Evolutionary conservation across 768 basidiomycete genomes (phyloP), one percentile per base, ranked within the genome.

Genomic region (Naganishia friedmannii): DNA sequence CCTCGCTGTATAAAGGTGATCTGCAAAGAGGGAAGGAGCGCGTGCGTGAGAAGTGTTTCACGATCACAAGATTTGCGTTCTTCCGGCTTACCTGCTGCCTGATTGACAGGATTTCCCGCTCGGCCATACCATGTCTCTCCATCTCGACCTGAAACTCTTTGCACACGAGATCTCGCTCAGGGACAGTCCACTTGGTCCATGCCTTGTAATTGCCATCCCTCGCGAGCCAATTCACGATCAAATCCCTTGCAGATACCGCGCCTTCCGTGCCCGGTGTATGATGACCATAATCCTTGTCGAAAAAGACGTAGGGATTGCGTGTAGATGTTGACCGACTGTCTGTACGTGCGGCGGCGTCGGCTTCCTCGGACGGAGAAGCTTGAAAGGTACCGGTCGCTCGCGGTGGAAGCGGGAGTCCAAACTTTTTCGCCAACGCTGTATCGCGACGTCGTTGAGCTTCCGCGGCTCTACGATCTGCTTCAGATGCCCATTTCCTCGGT

Each of bases 381-480:
- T 26, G 39, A 21, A 42, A 63, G 12, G 60, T 63, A n/a, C 60
- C 60, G 5, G 13, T 28, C 26, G 60, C 37, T 15, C 42, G n/a
- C 15, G 60, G 60, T 26, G 60, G 60, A 9, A 45, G 39, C 17
- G 60, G 60, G 42, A 63, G 37, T 13, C 60, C 60, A 26, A 26
- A 28, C 15, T 45, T 63, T 46, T 63, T 45, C 23, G 60, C 60
- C 9, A 42, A 42, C 13, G 29, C 39, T 29, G 37, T 45, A 29
- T 63, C 60, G n/a, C 60, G 60, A 15, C 60, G 37, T 63, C 60
- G 8, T 29, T 63, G 60, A 42, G 60, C 60, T 63, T 63, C 60
- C 9, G 60, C 60, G 4, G 60, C 60, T 42, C 60, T n/a, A 1
- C 60, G 60, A 21, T 63, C 60, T 26, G 39, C 60, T 46, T 63